Conservation (phyloP, 2,329 filamentous ascomycete species). For the Leptographium procerum region DNA sequence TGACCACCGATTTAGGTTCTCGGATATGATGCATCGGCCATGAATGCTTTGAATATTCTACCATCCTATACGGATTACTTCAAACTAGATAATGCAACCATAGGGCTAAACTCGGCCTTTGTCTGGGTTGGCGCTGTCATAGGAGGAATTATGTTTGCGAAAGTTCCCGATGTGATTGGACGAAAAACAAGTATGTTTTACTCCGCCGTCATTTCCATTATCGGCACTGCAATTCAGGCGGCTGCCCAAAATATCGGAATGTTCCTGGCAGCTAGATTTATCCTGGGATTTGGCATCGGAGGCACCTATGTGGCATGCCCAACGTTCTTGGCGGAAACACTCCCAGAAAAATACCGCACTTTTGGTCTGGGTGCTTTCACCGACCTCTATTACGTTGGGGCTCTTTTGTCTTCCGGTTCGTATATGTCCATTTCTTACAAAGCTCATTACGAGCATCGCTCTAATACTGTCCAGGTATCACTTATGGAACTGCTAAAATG, state of each 20-base stretch:
- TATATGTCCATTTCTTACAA: neutral
- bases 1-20: neutral
- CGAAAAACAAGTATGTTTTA: conserved; percentile 13
- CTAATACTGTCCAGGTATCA: neutral
- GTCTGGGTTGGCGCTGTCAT: conserved; percentile 14
- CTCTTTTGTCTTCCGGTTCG: neutral
- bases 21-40: conserved; percentile 19
- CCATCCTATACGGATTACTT: conserved; percentile 22
- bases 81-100: conserved; percentile 18
- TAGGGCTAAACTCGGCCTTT: conserved; percentile 18
- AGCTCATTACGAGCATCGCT: neutral
- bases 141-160: conserved; percentile 8
- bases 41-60: conserved; percentile 22
- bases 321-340: neutral
- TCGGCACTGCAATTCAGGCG: conserved; percentile 11
- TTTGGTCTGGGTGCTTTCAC: conserved; percentile 1
- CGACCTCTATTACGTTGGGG: neutral
- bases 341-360: neutral
- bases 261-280: conserved; percentile 15
- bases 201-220: conserved; percentile 5
- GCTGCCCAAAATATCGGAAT: conserved; percentile 14
- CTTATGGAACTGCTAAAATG: conserved; percentile 3
- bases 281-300: conserved; percentile 13
- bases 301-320: conserved; percentile 3
- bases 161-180: conserved; percentile 13